Percentiles rank a stretch among this genome's conserved stretches.
phyloP scores from a whole-genome alignment of 1,139 yeast genomes.

The Yamadazyma spencermartinsiae region DNA sequence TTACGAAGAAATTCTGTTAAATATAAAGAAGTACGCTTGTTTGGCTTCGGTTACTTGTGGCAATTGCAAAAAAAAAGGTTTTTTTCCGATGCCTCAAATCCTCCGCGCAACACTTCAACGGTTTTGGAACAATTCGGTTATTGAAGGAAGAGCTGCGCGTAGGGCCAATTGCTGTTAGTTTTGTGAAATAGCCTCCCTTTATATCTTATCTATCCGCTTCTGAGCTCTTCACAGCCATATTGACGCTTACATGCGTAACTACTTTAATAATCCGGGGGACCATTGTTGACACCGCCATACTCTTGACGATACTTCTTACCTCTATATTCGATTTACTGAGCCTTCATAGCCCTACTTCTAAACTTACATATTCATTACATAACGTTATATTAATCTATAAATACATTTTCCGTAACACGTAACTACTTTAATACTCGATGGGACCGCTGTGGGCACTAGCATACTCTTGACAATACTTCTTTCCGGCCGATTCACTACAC shows the following conservation, averaged over 20 bases:
- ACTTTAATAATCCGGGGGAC: too few species aligned
- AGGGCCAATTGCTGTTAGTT: too few species aligned
- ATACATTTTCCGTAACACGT: not conserved
- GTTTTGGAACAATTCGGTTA: slow-evolving; percentile 6
- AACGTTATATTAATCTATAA: not conserved
- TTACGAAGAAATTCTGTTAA: not conserved
- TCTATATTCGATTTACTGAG: too few species aligned
- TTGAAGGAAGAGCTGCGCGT: slow-evolving; percentile 1
- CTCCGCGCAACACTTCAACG: not conserved
- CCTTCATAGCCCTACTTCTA: too few species aligned
- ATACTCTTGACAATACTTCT: slow-evolving; percentile 25
- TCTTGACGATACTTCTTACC: too few species aligned
- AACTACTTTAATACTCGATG: slow-evolving; percentile 10
- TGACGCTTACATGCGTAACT: too few species aligned
- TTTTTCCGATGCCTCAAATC: not conserved
- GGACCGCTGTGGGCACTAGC: slow-evolving; percentile 18
- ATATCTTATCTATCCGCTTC: too few species aligned
- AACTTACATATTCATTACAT: too few species aligned
- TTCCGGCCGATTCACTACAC: slow-evolving; percentile 28
- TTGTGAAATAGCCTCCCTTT: too few species aligned
- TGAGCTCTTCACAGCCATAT: too few species aligned
- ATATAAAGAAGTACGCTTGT: not conserved
- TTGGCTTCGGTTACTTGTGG: slow-evolving; percentile 4
- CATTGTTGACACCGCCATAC: too few species aligned
- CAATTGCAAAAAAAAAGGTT: slow-evolving; percentile 1